Conservation (phyloP, 306 rosid genomes). For the Corylus avellana region DNA sequence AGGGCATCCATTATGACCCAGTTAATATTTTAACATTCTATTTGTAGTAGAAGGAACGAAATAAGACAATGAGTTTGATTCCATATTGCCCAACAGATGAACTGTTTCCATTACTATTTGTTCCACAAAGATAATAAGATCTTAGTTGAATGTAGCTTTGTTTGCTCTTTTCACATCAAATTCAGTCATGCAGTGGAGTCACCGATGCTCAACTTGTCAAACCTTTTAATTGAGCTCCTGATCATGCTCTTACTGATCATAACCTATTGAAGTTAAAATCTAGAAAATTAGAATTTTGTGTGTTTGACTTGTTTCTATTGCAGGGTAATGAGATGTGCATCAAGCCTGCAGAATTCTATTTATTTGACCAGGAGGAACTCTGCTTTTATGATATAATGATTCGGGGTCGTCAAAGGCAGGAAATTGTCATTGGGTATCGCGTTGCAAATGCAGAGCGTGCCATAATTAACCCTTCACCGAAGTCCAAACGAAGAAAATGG, state of each 20-base stretch:
- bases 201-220: neutral
- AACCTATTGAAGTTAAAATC: neutral
- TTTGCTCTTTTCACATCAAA: neutral
- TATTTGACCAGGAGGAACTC: constrained; percentile 88
- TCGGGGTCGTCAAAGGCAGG: constrained; percentile 80
- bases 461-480: constrained; percentile 72
- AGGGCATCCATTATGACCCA: neutral
- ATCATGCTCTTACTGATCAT: neutral
- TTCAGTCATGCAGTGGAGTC: neutral
- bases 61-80: neutral
- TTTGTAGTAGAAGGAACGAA: neutral
- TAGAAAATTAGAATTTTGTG: constrained; percentile 1
- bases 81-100: neutral
- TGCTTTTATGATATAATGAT: constrained; percentile 84
- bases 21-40: neutral
- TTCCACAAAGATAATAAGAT: neutral
- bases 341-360: constrained; percentile 88
- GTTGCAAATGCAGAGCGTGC: constrained; percentile 68
- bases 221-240: neutral
- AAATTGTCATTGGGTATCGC: constrained; percentile 87
- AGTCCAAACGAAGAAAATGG: constrained; percentile 72
- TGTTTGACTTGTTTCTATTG: constrained; percentile 21
- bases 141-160: neutral
- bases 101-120: neutral
- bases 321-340: constrained; percentile 97